Base-by-base conservation (phyloP, 768 basidiomycete species). In the Pleurotus giganteus region DNA sequence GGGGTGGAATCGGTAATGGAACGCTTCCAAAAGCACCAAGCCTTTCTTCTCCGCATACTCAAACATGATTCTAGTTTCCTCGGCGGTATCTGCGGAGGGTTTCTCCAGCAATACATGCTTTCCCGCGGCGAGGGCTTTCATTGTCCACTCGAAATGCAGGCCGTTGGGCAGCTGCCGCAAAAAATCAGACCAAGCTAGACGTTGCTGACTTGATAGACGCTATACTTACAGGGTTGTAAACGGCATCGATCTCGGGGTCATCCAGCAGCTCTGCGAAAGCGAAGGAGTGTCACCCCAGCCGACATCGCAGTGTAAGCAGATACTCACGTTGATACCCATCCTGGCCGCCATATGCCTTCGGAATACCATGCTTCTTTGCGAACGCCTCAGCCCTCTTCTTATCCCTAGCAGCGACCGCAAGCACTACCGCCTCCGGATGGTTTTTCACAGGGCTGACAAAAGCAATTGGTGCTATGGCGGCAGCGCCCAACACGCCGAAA, bases 31-130 rank as follows among this genome's bases (percentile, higher is more conserved):
- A 12, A 86, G 70, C 3, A 84, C 74, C 3, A 81, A 70, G 15
- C 75, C 76, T 54, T 77, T 79, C 57, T 69, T 60, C 57, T 76
- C 65, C 2, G 83, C 81, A 12, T 77, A 58, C 19, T 76, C 77
- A 49, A 81, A 81, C 74, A 86, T 80, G 44, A 70, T 65, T n/a
- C 71, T 65, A 1, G 80, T 74, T 60, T 87, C 84, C 39, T 77
- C 78, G 4, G 75, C 75, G 1, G 74, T 78, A 55, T 80, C 62
- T 9, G 76, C 69, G 15, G 77, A 72, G 0, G 86, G 86, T 61
- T 85, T 86, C 60, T 88, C 87, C 1, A 86, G 66, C 0, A 88
- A 69, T 24, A 88, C 85, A 58, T 86, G 84, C 61, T 89, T 87
- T 4, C 86, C 83, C 0, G 82, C 79, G 15, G 71, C 69, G 37